phyloP scores from a whole-genome alignment of 2,329 filamentous ascomycete genomes.

The Phoma sp. region DNA sequence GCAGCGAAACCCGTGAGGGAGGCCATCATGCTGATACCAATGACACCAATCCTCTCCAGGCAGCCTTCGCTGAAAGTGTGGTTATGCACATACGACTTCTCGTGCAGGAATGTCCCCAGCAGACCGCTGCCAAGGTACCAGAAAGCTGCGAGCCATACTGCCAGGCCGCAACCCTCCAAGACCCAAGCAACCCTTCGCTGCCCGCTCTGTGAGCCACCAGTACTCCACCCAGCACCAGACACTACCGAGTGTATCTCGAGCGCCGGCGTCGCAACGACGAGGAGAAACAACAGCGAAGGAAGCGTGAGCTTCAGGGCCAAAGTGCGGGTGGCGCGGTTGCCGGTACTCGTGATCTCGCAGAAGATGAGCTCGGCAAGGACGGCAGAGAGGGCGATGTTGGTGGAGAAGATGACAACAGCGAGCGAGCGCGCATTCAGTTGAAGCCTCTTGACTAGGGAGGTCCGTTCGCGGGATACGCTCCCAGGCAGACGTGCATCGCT shows the following conservation, averaged over 20 bases:
- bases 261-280: conserved; percentile 78
- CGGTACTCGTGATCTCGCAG: conserved; percentile 79
- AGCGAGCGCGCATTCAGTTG: conserved; percentile 45
- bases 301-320: conserved; percentile 74
- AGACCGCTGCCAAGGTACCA: conserved; percentile 76
- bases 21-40: conserved; percentile 86
- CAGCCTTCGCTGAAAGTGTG: conserved; percentile 62
- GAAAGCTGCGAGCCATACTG: conserved; percentile 73
- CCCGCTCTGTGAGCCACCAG: conserved; percentile 64
- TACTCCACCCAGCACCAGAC: conserved; percentile 65
- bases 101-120: conserved; percentile 60
- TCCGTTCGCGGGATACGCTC: conserved; percentile 30
- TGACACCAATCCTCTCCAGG: conserved; percentile 75
- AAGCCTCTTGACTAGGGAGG: conserved; percentile 48
- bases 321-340: conserved; percentile 71
- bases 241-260: conserved; percentile 75
- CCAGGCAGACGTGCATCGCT: conserved; percentile 66
- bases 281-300: conserved; percentile 71
- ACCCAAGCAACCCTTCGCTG: conserved; percentile 67
- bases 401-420: conserved; percentile 72
- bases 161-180: conserved; percentile 68
- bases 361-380: conserved; percentile 82
- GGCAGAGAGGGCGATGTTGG: conserved; percentile 76
- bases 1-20: conserved; percentile 87
- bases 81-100: conserved; percentile 50